Evolutionary conservation across 2,329 filamentous ascomycete genomes (phyloP), one percentile per base, ranked within the genome.

Genomic region (Xylariaceae sp.): DNA sequence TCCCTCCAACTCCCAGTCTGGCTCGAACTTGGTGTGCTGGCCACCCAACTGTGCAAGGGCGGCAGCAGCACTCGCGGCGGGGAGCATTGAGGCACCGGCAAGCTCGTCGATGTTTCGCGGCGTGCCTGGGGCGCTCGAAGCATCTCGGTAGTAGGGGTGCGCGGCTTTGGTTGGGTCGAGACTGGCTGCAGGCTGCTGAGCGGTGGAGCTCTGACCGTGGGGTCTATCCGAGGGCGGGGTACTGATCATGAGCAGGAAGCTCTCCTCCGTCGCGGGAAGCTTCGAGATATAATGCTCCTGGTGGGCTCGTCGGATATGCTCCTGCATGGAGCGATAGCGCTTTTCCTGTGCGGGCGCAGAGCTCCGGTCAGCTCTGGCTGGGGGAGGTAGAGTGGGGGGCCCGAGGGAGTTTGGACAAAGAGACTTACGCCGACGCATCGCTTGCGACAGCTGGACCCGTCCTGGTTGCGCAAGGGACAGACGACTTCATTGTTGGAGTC

Each of bases 241-340:
- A 60, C 80, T 93, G 61, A 96, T 86, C 92, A 96, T 96, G 59
- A 94, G 72, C 55, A 84, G 70, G 64, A 98, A 95, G 78, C 88
- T 95, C 65, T 96, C 90, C 63, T 95, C 90, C 50, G 90, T 98
- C 31, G 92, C 92, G 47, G 92, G 90, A 51, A 96, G 83, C 75
- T 96, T 95, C 31, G 92, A 81, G 51, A 98, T 94, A 66, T 96
- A 96, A 61, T 95, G 83, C 60, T 94, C 88, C 41, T 90, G 90
- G 60, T 98, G 92, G 48, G 92, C 90, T 61, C 92, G 82, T 53
- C 92, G 86, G 55, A 98, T 96, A 58, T 98, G 92, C 74, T 98
- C 92, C 65, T 96, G 92, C 87, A 98, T 96, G 44, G 90, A 96
- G 61, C 92, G 88, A 67, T 89, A 98, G 49, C 86, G 77, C 65